Base-by-base conservation (phyloP, 306 rosid genomes). In the Quercus engelmannii region DNA sequence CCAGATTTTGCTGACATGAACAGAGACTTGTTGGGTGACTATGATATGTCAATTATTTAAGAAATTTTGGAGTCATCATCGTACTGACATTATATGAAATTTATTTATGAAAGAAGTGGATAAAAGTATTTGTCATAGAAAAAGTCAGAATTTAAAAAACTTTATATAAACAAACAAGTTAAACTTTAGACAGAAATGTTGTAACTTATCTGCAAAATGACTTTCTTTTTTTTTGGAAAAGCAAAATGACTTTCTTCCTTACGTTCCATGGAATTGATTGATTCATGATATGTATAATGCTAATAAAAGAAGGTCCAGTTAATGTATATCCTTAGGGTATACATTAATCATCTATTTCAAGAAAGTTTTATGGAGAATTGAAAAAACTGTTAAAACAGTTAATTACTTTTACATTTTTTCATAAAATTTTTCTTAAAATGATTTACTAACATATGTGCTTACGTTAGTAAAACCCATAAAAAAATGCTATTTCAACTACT, bases 301-400 rank as follows among this genome's bases (percentile, higher is more conserved):
- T 49, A 12, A 49, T 12, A 49, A 3, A 13, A 3, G 17, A 49
- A 11, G 3, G 0, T 7, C 1, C 0, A 1, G 0, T 35, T 35
- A 35, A 6, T 38, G 0, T 38, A 38, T 38, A 5, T 33, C 1
- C 0, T 33, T 5, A 5, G 2, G 0, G 2, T 6, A 35, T 35
- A 35, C 41, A 6, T 35, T 35, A 41, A 41, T 41, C 0, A 7
- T 41, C 3, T 0, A 8, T 41, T 41, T 41, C 2, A 41, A 0
- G 1, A 0, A 7, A 41, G 1, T 41, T 41, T 8, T 0, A 41
- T 7, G 0, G 0, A 41, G 0, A 8, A 2, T 2, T 8, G 0
- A 41, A 41, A 41, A 41, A 2, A 0, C 1, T 2, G 0, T 41
- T 0, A 8, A 41, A 41, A 41, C 3, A 41, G 0, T 41, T 8